A percentile compares a stretch with the other conserved stretches of the same genome.
These are phyloP conservation scores for Excoecaria cochinchinensis DNA, from an alignment of 345 rosid genomes.

Conservation along the genomic window DNA sequence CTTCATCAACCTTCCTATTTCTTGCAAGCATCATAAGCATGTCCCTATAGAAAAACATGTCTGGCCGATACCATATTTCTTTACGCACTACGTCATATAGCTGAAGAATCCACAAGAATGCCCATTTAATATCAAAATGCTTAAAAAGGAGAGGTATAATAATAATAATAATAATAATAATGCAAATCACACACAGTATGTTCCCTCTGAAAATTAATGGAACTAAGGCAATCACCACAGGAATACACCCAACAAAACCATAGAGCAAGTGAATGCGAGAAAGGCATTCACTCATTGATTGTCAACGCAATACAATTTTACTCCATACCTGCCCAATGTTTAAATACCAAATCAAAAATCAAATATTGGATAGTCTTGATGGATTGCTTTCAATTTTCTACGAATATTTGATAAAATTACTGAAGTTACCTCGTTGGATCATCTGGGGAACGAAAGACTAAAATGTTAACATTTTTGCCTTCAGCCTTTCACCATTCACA, in stretches of 20 bases:
- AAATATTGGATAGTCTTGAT: not conserved
- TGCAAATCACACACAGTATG: not conserved
- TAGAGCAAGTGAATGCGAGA: not conserved
- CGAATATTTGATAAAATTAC: not conserved
- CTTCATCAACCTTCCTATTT: constrained; percentile 65
- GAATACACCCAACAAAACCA: no score
- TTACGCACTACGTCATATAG: constrained; percentile 72
- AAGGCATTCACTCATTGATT: not conserved
- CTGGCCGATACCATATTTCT: constrained; percentile 96
- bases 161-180: not conserved
- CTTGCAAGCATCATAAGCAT: constrained; percentile 95
- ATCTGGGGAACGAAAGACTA: not conserved
- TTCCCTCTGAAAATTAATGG: not conserved
- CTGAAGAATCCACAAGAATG: constrained; percentile 34
- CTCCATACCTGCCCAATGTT: not conserved
- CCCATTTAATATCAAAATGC: not conserved
- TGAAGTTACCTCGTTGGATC: not conserved
- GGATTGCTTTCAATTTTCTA: not conserved
- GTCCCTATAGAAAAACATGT: constrained; percentile 88
- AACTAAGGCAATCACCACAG: not conserved
- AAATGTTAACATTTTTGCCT: not conserved
- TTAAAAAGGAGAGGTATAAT: not conserved
- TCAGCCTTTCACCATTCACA: not conserved
- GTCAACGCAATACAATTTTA: not conserved
- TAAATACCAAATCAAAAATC: not conserved